phyloP scores from a whole-genome alignment of 352 stramenopile species.

The Pythium graminicola region DNA sequence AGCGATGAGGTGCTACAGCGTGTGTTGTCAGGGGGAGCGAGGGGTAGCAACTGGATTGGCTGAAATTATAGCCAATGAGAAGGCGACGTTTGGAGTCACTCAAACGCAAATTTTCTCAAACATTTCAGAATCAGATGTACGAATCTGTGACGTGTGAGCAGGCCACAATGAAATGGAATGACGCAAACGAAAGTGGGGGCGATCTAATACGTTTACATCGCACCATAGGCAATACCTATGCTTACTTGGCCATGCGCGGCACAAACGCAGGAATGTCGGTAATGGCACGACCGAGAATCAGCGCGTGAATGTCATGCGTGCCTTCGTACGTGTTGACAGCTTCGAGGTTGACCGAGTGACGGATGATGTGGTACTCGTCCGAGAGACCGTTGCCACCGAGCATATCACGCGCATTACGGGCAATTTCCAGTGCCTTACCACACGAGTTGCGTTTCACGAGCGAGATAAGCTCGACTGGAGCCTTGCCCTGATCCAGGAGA shows the following conservation, averaged over 20 bases:
- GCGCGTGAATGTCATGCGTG: constrained; percentile 97
- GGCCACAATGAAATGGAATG: neutral
- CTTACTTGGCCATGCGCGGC: constrained; percentile 67
- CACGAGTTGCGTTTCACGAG: constrained; percentile 96
- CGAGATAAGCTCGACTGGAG: constrained; percentile 89
- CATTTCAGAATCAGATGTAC: neutral
- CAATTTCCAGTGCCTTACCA: constrained; percentile 93
- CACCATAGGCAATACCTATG: no score
- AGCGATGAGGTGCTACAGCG: neutral
- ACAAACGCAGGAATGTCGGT: constrained; percentile 95
- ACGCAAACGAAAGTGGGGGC: no score
- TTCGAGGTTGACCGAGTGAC: constrained; percentile 97
- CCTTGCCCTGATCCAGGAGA: constrained; percentile 82
- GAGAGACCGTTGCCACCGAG: constrained; percentile 97
- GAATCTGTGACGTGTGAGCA: constrained; percentile 16
- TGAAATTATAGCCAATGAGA: constrained; percentile 20
- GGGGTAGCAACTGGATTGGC: constrained; percentile 7
- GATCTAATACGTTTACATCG: neutral
- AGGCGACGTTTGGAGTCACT: constrained; percentile 9
- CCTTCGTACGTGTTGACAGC: constrained; percentile 99
- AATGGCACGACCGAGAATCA: constrained; percentile 97
- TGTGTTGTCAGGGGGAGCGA: constrained; percentile 6
- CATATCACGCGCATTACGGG: constrained; percentile 91
- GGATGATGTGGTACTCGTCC: constrained; percentile 98
- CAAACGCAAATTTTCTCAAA: neutral